Percentiles rank a stretch among this genome's conserved stretches.
phyloP scores from a whole-genome alignment of 2,329 filamentous ascomycete genomes.

The Cyphellophora attinorum region DNA sequence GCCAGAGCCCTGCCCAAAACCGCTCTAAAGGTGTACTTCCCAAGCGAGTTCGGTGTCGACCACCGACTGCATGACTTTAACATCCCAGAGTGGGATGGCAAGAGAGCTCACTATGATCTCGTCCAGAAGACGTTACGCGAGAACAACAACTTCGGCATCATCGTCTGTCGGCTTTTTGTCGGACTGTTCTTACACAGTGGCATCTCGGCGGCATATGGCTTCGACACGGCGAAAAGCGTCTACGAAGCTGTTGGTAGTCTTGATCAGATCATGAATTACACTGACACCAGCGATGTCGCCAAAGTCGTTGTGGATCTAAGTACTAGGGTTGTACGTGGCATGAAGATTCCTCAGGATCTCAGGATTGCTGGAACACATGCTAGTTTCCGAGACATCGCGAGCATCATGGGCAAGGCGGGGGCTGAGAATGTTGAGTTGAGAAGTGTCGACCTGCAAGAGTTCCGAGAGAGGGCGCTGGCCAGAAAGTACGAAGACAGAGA shows the following conservation, averaged over 20 bases:
- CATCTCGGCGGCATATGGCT: slow-evolving; percentile 25
- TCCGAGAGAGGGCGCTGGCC: slow-evolving; percentile 18
- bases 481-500: slow-evolving; percentile 11
- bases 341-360: slow-evolving; percentile 19
- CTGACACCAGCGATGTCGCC: slow-evolving; percentile 23
- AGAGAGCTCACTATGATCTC: slow-evolving; percentile 21
- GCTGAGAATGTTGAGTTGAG: slow-evolving; percentile 18
- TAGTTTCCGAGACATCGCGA: slow-evolving; percentile 19
- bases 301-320: slow-evolving; percentile 18
- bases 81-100: slow-evolving; percentile 25
- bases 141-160: slow-evolving; percentile 14
- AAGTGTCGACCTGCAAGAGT: slow-evolving; percentile 17
- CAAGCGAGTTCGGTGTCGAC: slow-evolving; percentile 29
- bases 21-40: slow-evolving; percentile 24
- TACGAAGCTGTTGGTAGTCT: slow-evolving; percentile 23
- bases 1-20: slow-evolving; percentile 18
- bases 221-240: slow-evolving; percentile 19
- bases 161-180: slow-evolving; percentile 23
- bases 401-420: slow-evolving; percentile 19
- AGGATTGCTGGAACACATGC: slow-evolving; percentile 21
- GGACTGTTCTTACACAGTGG: slow-evolving; percentile 26
- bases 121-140: slow-evolving; percentile 8
- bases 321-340: slow-evolving; percentile 1
- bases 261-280: slow-evolving; percentile 22
- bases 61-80: slow-evolving; percentile 27